phyloP scores from a whole-genome alignment of 2,329 filamentous ascomycete genomes.

The Phyllosticta citribraziliensis region DNA sequence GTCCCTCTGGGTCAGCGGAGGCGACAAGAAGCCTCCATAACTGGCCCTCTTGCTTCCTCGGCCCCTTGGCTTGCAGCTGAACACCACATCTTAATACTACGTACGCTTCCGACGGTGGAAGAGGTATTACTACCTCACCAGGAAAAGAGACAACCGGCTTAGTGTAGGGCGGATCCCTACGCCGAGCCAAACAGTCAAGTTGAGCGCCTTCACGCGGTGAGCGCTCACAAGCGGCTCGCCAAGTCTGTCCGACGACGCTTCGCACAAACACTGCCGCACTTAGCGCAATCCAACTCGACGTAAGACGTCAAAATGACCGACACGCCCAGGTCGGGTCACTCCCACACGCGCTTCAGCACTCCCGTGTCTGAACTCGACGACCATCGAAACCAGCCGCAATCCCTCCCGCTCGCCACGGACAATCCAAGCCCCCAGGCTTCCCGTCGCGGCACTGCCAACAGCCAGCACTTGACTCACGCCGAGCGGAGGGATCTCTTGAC shows the following conservation, averaged over 20 bases:
- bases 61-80: slow-evolving; percentile 12
- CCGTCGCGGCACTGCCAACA: slow-evolving; percentile 66
- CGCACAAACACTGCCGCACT: not conserved
- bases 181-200: slow-evolving; percentile 39
- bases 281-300: not conserved
- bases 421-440: slow-evolving; percentile 27
- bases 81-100: not conserved
- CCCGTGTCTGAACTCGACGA: slow-evolving; percentile 78
- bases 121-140: slow-evolving; percentile 9
- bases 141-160: slow-evolving; percentile 19
- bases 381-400: slow-evolving; percentile 60
- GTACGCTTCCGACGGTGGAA: slow-evolving; percentile 8
- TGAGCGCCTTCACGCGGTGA: slow-evolving; percentile 42
- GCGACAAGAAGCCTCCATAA: slow-evolving; percentile 98
- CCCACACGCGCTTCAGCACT: slow-evolving; percentile 58
- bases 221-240: slow-evolving; percentile 46
- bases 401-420: slow-evolving; percentile 46
- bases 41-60: slow-evolving; percentile 38
- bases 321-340: slow-evolving; percentile 55
- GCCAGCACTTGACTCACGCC: slow-evolving; percentile 34
- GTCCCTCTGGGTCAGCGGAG: slow-evolving; percentile 90
- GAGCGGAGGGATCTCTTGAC: slow-evolving; percentile 5
- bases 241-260: not conserved
- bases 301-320: slow-evolving; percentile 36
- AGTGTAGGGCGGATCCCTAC: slow-evolving; percentile 38